Conservation (phyloP, 2,329 filamentous ascomycete species). For the Iodosphaeria phyllophila region DNA sequence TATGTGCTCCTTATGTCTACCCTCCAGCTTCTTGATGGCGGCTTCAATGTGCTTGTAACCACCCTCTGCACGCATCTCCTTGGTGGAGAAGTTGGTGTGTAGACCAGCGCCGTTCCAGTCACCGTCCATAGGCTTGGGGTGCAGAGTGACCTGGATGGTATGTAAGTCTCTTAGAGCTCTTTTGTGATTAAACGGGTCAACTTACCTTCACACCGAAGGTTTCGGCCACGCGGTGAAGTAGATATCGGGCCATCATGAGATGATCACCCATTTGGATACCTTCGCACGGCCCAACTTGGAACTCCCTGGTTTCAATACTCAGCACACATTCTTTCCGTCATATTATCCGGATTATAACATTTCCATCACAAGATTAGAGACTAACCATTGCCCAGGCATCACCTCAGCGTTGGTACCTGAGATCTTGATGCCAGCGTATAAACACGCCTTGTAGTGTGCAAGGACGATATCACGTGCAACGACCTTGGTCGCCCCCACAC, state of each 20-base stretch:
- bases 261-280: conserved; percentile 91
- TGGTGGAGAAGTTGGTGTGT: conserved; percentile 41
- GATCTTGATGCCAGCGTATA: conserved; percentile 83
- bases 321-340: too few species aligned
- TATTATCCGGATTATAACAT: too few species aligned
- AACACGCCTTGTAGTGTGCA: conserved; percentile 72
- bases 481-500: conserved; percentile 92
- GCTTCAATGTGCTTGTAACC: conserved; percentile 92
- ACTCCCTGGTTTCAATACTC: too few species aligned
- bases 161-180: too few species aligned
- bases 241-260: conserved; percentile 84
- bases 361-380: too few species aligned
- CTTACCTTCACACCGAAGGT: conserved; percentile 93
- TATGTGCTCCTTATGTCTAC: conserved; percentile 68
- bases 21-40: conserved; percentile 67
- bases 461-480: conserved; percentile 94
- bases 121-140: conserved; percentile 88
- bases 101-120: conserved; percentile 96
- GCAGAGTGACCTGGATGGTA: conserved; percentile 86
- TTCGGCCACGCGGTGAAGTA: conserved; percentile 80
- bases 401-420: conserved; percentile 98
- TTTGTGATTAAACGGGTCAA: too few species aligned
- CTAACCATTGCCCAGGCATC: conserved; percentile 94
- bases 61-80: conserved; percentile 73
- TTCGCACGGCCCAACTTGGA: conserved; percentile 79